Evolutionary conservation across 306 rosid species (phyloP).

Genomic region (Citrullus mucosospermus): DNA sequence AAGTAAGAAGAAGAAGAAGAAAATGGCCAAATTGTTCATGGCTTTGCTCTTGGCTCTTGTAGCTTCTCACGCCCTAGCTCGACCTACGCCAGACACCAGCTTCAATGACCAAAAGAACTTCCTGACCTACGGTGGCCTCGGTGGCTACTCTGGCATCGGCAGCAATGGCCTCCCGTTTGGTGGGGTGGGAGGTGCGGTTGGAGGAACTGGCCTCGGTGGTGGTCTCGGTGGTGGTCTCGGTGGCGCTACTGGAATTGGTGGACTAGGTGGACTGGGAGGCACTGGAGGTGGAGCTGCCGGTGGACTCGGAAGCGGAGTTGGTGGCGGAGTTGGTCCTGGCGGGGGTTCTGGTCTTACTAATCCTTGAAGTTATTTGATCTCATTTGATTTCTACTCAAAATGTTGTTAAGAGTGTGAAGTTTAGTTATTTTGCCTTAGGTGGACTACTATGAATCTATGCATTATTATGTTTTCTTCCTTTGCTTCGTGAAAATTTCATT

Average conservation of each 20-base stretch:
- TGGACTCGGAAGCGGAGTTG: neutral
- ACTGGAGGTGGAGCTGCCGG: neutral
- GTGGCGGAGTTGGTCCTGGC: neutral
- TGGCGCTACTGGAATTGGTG: neutral
- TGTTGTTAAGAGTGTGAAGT: neutral
- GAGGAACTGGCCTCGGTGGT: neutral
- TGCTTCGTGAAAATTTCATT: neutral
- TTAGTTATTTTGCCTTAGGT: neutral
- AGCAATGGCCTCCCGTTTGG: slow-evolving; percentile 44
- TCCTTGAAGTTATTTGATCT: neutral
- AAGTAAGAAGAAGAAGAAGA: neutral
- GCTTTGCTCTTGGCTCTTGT: slow-evolving; percentile 40
- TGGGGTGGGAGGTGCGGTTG: slow-evolving; percentile 37
- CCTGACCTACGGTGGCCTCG: slow-evolving; percentile 37
- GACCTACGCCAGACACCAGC: slow-evolving; percentile 45
- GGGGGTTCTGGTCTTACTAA: neutral
- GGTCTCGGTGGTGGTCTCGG: neutral
- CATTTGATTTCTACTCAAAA: neutral
- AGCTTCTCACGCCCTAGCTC: slow-evolving; percentile 22
- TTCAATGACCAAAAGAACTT: slow-evolving; percentile 66
- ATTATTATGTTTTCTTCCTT: neutral
- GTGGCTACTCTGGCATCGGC: slow-evolving; percentile 52
- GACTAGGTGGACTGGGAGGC: neutral
- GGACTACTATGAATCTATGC: neutral
- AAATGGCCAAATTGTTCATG: slow-evolving; percentile 37